These are phyloP conservation scores for Gossypium anomalum DNA, from an alignment of 345 rosid genomes.

Conservation along the genomic window DNA sequence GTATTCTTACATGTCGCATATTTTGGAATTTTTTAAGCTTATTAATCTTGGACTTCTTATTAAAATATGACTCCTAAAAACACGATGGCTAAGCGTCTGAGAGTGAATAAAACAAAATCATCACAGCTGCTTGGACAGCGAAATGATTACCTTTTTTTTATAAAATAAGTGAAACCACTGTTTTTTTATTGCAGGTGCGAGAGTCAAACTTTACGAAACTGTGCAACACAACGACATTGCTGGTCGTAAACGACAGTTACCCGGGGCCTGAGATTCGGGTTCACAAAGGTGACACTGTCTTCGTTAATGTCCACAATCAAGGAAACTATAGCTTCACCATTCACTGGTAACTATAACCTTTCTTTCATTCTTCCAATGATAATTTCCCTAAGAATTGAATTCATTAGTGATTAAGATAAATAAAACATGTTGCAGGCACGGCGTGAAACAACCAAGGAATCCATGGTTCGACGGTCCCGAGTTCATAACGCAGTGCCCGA, in stretches of 20 bases:
- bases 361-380: not conserved
- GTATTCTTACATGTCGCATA: not conserved
- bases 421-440: not conserved
- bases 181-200: constrained; percentile 23
- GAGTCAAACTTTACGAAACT: constrained; percentile 32
- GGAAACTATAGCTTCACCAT: constrained; percentile 40
- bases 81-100: not conserved
- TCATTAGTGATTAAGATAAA: not conserved
- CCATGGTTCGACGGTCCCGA: constrained; percentile 61
- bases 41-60: no score
- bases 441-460: constrained; percentile 43
- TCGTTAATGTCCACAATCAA: constrained; percentile 43
- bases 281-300: constrained; percentile 35
- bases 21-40: no score
- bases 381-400: not conserved
- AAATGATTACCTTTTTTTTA: no score
- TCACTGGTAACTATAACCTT: not conserved
- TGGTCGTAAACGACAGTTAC: constrained; percentile 42
- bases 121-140: no score
- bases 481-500: constrained; percentile 45
- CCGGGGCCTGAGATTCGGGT: constrained; percentile 47
- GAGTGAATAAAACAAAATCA: no score
- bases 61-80: not conserved
- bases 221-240: constrained; percentile 27
- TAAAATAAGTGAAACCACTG: no score